Evolutionary conservation across 164 flowering plant genomes (phyloP).

Genomic region (Stephania yunnanensis): DNA sequence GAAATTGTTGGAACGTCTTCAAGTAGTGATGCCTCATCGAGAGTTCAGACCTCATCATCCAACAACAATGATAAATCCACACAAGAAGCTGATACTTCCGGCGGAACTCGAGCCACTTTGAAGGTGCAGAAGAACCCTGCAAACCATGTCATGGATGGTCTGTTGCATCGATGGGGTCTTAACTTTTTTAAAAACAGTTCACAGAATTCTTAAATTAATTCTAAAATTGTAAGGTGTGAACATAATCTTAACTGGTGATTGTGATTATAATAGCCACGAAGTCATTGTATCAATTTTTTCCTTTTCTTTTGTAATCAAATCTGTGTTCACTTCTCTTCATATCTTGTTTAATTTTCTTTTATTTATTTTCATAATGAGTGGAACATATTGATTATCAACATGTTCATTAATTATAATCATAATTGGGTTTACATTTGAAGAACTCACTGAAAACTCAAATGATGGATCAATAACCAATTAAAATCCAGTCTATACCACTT

Average conservation of each 20-base stretch:
- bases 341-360: not conserved
- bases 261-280: not conserved
- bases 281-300: not conserved
- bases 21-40: conserved; percentile 25
- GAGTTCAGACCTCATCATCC: conserved; percentile 26
- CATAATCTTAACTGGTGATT: conserved; percentile 6
- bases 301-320: not conserved
- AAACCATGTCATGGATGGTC: conserved; percentile 57
- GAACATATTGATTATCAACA: too few species aligned
- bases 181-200: conserved; percentile 58
- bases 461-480: not conserved
- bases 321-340: not conserved
- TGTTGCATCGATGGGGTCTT: conserved; percentile 79
- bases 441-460: not conserved
- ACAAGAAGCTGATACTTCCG: conserved; percentile 30
- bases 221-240: not conserved
- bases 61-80: conserved; percentile 12
- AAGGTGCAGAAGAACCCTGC: conserved; percentile 55
- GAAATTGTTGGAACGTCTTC: conserved; percentile 13
- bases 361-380: too few species aligned
- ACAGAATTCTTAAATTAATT: conserved; percentile 9
- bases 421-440: too few species aligned
- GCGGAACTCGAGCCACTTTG: conserved; percentile 58
- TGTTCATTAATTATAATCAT: too few species aligned
- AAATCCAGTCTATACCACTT: not conserved